Evolutionary conservation across 1,284 basidiomycete species (phyloP).

Genomic region (Acaromyces ingoldii): DNA sequence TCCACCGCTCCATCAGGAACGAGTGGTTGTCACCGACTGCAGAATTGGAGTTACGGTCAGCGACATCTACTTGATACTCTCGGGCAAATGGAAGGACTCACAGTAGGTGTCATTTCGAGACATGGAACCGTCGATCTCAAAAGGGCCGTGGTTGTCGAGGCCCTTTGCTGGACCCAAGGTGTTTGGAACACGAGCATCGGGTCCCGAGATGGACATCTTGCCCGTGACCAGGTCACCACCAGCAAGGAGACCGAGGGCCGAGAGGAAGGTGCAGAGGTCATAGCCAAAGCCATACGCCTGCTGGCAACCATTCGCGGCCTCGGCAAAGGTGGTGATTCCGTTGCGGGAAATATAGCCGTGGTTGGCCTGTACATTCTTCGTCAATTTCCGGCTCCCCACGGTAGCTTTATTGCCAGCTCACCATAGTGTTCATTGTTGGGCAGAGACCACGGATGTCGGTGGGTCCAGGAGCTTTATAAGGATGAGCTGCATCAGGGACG

Average conservation of each 20-base stretch:
- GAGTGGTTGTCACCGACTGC: conserved; percentile 14
- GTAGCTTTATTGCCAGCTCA: too few species aligned
- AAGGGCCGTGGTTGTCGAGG: conserved; percentile 11
- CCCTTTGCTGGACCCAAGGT: conserved; percentile 3
- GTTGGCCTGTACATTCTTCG: too few species aligned
- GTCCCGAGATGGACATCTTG: conserved; percentile 7
- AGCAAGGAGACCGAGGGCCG: conserved; percentile 11
- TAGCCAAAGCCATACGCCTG: conserved; percentile 9
- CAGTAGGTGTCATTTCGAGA: conserved; percentile 10
- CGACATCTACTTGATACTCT: too few species aligned
- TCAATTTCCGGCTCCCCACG: too few species aligned
- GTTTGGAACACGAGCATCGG: conserved; percentile 7
- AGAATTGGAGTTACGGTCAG: too few species aligned
- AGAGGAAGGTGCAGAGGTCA: conserved; percentile 10
- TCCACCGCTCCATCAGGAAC: conserved; percentile 10
- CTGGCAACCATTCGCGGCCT: conserved; percentile 10
- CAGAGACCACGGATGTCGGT: conserved; percentile 13
- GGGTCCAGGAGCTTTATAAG: conserved; percentile 9
- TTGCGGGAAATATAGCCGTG: conserved; percentile 13
- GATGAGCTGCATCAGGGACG: conserved; percentile 10
- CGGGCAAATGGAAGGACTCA: too few species aligned
- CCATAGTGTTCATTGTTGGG: conserved; percentile 14
- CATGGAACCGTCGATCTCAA: conserved; percentile 15
- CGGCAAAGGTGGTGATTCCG: conserved; percentile 12
- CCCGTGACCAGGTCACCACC: conserved; percentile 11